Conservation (phyloP, 306 rosid species). For the Quercus alba region DNA sequence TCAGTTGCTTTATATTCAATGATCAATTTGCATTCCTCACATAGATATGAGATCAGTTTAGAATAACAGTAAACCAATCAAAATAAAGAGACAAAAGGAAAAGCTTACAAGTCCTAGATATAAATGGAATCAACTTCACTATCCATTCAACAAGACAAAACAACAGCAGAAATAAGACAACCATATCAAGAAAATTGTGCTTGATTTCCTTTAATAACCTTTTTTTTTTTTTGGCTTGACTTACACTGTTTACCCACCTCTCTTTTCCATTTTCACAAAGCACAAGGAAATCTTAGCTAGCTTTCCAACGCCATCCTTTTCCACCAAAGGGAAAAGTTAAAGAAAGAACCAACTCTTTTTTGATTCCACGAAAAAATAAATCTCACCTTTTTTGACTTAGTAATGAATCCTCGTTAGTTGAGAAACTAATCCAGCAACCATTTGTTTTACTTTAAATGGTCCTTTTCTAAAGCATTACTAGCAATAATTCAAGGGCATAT, state of each 20-base stretch:
- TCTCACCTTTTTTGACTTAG: background rate
- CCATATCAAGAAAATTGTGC: constrained; percentile 51
- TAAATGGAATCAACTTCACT: background rate
- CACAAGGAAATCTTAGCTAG: constrained; percentile 48
- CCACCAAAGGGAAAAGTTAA: constrained; percentile 20
- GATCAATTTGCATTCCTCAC: background rate
- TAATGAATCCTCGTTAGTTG: background rate
- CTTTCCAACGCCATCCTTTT: constrained; percentile 27
- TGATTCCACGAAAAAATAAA: constrained; percentile 24
- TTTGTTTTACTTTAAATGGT: constrained; percentile 23
- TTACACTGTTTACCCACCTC: constrained; percentile 31
- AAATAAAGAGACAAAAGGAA: background rate
- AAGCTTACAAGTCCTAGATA: background rate
- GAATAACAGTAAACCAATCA: constrained; percentile 18
- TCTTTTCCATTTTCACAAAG: constrained; percentile 37
- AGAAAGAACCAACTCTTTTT: constrained; percentile 12
- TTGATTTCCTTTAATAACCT: background rate
- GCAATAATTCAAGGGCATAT: constrained; percentile 8
- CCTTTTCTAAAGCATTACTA: constrained; percentile 16
- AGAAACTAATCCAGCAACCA: constrained; percentile 1
- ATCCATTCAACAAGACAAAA: constrained; percentile 16
- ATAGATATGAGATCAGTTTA: constrained; percentile 1
- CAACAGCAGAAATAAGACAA: constrained; percentile 43
- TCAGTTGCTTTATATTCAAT: background rate
- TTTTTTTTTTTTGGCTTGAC: constrained; percentile 16